Conservation (phyloP, 129 eudicot genomes). For the Saussurea involucrata region DNA sequence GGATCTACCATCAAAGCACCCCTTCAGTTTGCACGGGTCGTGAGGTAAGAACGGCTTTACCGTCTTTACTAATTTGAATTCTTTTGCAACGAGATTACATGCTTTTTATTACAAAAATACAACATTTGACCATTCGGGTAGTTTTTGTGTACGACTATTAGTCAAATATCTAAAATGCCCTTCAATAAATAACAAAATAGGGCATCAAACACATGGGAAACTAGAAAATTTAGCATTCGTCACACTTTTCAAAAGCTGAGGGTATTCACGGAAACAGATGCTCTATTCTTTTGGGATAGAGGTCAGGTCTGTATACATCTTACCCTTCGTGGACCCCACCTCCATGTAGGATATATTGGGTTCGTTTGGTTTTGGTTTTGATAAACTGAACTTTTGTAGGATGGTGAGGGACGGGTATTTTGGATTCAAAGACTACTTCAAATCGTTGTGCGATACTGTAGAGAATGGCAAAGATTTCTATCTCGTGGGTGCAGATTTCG, state of each 20-base stretch:
- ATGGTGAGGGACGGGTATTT: constrained; percentile 57
- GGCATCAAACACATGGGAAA: neutral
- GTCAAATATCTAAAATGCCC: neutral
- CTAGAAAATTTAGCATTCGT: neutral
- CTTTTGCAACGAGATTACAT: neutral
- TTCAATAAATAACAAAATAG: neutral
- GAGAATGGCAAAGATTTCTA: constrained; percentile 55
- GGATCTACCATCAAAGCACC: constrained; percentile 34
- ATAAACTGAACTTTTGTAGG: constrained; percentile 22
- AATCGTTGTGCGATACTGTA: constrained; percentile 44
- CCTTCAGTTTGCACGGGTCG: constrained; percentile 54
- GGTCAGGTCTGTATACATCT: no score
- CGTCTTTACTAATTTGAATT: neutral
- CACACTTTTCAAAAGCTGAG: neutral
- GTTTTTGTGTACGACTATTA: neutral
- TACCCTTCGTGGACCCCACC: neutral
- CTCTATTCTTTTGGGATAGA: neutral
- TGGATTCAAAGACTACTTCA: constrained; percentile 56
- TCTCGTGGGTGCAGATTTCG: constrained; percentile 58
- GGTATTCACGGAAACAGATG: neutral
- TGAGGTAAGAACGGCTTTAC: constrained; percentile 36
- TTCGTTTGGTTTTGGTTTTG: neutral
- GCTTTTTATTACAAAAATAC: neutral
- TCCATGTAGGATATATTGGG: neutral
- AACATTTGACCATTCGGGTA: neutral